Percentiles rank a stretch among this genome's conserved stretches.
Evolutionary conservation across 176 grass and related monocot species (phyloP).

Genomic region (bread wheat (Triticum aestivum)): IWGSC_CS_RefSeq_v2.1 NC_057812.1:744338206-744338705

Average conservation of each 20-base stretch:
- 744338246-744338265: too few species aligned
- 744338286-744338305: too few species aligned
- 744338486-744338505: conserved; percentile 39
- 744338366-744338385: conserved; percentile 56
- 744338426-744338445: conserved; percentile 76
- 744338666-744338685: neutral
- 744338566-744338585: neutral
- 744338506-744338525: conserved; percentile 38
- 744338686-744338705: neutral
- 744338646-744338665: neutral
- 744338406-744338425: conserved; percentile 80
- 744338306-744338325: too few species aligned
- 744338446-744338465: conserved; percentile 63
- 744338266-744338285: too few species aligned
- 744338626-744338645: neutral
- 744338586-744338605: neutral
- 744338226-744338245: too few species aligned
- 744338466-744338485: conserved; percentile 32
- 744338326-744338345: too few species aligned
- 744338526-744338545: neutral
- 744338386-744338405: conserved; percentile 90
- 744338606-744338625: neutral
- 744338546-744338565: neutral
- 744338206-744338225: too few species aligned
- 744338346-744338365: too few species aligned